Percentiles rank a stretch among this genome's conserved stretches.
Conservation (phyloP, 2,329 filamentous ascomycete genomes). For the Chlorencoelia australis region DNA sequence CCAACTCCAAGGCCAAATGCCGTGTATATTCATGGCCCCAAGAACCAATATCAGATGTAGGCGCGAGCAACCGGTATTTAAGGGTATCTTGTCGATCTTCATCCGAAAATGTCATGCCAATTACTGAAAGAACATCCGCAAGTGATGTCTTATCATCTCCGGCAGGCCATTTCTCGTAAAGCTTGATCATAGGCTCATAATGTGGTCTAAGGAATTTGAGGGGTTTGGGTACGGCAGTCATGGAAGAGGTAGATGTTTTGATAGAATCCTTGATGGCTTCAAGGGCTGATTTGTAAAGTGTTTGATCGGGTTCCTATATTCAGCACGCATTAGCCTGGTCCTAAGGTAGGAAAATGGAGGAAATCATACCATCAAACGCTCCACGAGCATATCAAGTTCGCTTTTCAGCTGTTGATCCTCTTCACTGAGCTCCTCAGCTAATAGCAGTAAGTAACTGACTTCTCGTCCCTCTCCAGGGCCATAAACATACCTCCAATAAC, state of each 20-base stretch:
- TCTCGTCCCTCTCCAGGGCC: constrained; percentile 7
- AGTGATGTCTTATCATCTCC: constrained; percentile 80
- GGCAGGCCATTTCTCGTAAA: constrained; percentile 82
- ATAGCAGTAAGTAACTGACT: constrained; percentile 29
- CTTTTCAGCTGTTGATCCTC: constrained; percentile 98
- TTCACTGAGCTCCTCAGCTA: constrained; percentile 82
- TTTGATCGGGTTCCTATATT: constrained; percentile 68
- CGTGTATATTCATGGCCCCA: constrained; percentile 99
- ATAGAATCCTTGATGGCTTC: constrained; percentile 98
- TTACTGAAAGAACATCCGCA: constrained; percentile 91
- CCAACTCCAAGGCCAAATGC: constrained; percentile 90
- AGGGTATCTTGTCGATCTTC: constrained; percentile 93
- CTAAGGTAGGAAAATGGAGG: background rate
- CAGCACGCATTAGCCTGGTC: constrained; percentile 11
- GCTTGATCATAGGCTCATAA: constrained; percentile 78
- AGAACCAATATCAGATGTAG: constrained; percentile 83
- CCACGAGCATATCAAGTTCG: constrained; percentile 95
- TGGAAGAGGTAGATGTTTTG: constrained; percentile 97
- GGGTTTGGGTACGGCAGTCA: constrained; percentile 98
- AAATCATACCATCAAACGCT: constrained; percentile 69
- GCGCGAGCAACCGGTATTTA: constrained; percentile 85
- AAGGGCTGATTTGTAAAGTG: constrained; percentile 83
- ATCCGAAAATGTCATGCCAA: constrained; percentile 98
- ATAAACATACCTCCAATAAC: constrained; percentile 31
- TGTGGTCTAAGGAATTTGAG: constrained; percentile 96